Base-by-base conservation (phyloP, 345 rosid genomes). In the Odontarrhena argentea region DNA sequence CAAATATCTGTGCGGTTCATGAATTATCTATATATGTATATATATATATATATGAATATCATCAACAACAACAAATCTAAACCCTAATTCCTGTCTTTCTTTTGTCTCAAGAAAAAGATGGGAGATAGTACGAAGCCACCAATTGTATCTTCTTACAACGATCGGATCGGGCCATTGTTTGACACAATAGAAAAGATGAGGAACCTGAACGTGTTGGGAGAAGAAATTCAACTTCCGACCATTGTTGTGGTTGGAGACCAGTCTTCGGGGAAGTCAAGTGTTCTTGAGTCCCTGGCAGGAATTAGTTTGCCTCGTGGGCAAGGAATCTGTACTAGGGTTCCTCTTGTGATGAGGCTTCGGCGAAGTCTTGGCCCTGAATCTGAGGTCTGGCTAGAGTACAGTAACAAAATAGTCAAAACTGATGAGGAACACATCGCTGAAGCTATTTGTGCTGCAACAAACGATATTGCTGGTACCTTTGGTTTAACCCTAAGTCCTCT, bases 201-300 rank as follows among this genome's bases (percentile, higher is more conserved):
- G 55, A 69, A 48, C 69, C 70, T 82, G 0, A 65, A 51, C 43
- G 74, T 84, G 8, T 70, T 61, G 68, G 77, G 63, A 37, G 80
- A 82, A 63, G 86, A 79, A 51, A 85, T 85, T 14, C 85, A 82
- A 44, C 82, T 81, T 2, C 85, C 89, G 2, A 82, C 85, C 41
- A 82, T 82, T n/a, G 87, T 85, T 1, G 85, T 85, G 0, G 83
- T 79, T 0, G 87, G 87, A 1, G 89, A 83, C 43, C 87, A 85
- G 52, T 81, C 82, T 1, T 85, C 84, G 0, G 85, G 89, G 1
- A 82, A 82, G 65, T 85, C 84, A 0, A 85, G 86, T 34, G 85
- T 85, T 8, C 85, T 82, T 0, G 86, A 82, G 65, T 85, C 89
- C 2, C 73, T 82, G 5, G 84, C 87, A 2, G 83, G 85, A 2